Conservation (phyloP, 1,284 basidiomycete species). For the Ustilago xerochloae region DNA sequence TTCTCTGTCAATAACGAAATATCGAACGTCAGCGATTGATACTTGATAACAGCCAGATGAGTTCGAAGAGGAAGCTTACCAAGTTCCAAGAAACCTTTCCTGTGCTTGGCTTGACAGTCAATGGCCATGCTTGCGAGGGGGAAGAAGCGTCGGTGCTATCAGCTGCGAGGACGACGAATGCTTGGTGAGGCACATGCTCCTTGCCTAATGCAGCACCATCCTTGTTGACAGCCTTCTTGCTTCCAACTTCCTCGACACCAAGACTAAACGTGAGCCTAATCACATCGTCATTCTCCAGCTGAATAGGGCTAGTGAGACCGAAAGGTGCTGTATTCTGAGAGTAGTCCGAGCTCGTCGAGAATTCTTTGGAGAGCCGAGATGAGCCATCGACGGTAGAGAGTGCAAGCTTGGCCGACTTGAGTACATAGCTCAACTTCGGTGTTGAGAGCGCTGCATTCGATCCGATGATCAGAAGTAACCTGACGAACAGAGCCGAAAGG, state of each 20-base stretch:
- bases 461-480: slow-evolving; percentile 25
- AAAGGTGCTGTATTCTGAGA: slow-evolving; percentile 33
- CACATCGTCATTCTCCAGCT: slow-evolving; percentile 53
- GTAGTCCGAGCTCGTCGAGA: slow-evolving; percentile 37
- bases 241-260: slow-evolving; percentile 21
- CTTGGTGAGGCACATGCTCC: slow-evolving; percentile 50
- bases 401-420: slow-evolving; percentile 44
- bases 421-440: slow-evolving; percentile 48
- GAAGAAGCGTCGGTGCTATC: slow-evolving; percentile 1
- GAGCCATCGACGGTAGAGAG: slow-evolving; percentile 49
- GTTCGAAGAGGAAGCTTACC: slow-evolving; percentile 16
- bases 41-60: background rate
- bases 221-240: slow-evolving; percentile 24
- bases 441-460: slow-evolving; percentile 26
- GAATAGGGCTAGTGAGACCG: slow-evolving; percentile 24
- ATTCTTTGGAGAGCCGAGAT: slow-evolving; percentile 41
- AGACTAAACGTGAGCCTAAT: slow-evolving; percentile 45
- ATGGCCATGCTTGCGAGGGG: slow-evolving; percentile 31
- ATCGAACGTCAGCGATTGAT: background rate
- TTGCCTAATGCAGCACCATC: slow-evolving; percentile 30
- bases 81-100: slow-evolving; percentile 52
- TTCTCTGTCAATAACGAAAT: slow-evolving; percentile 17
- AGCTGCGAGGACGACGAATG: slow-evolving; percentile 42
- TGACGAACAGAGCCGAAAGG: background rate
- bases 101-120: slow-evolving; percentile 46